phyloP scores from a whole-genome alignment of 805 yeast species.

The Kuraishia ogatae region DNA sequence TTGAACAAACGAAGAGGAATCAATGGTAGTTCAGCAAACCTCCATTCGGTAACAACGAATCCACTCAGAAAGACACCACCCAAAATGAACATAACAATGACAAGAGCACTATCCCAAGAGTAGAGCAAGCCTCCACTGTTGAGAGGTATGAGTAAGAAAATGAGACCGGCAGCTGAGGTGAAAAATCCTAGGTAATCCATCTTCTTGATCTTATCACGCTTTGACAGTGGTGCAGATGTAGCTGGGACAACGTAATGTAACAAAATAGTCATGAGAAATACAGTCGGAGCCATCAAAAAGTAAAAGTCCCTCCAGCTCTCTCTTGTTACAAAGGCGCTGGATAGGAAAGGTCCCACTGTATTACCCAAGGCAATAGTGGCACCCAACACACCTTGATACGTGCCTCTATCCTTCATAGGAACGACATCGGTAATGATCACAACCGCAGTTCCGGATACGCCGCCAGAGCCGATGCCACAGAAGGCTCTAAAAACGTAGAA shows the following conservation, averaged over 20 bases:
- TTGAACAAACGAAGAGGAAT: constrained; percentile 39
- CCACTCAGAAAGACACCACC: constrained; percentile 31
- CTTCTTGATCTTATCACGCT: constrained; percentile 29
- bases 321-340: constrained; percentile 37
- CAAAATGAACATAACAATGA: constrained; percentile 30
- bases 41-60: constrained; percentile 44
- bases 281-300: constrained; percentile 36
- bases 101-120: constrained; percentile 40
- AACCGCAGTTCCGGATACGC: constrained; percentile 40
- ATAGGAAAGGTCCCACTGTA: constrained; percentile 46
- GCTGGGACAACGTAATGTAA: constrained; percentile 26
- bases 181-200: constrained; percentile 48
- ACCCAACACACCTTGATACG: constrained; percentile 49
- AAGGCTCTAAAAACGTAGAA: constrained; percentile 44
- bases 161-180: constrained; percentile 36
- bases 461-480: constrained; percentile 51
- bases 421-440: constrained; percentile 46
- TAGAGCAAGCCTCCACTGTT: constrained; percentile 55
- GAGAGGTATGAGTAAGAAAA: constrained; percentile 42
- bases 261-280: constrained; percentile 21
- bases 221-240: constrained; percentile 21
- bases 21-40: constrained; percentile 41
- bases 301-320: constrained; percentile 46
- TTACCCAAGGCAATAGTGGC: constrained; percentile 42
- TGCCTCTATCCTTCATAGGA: constrained; percentile 43